Percentiles rank a stretch among this genome's conserved stretches.
phyloP scores from a whole-genome alignment of 140 eudicot species.

The Bidens hawaiensis region DNA sequence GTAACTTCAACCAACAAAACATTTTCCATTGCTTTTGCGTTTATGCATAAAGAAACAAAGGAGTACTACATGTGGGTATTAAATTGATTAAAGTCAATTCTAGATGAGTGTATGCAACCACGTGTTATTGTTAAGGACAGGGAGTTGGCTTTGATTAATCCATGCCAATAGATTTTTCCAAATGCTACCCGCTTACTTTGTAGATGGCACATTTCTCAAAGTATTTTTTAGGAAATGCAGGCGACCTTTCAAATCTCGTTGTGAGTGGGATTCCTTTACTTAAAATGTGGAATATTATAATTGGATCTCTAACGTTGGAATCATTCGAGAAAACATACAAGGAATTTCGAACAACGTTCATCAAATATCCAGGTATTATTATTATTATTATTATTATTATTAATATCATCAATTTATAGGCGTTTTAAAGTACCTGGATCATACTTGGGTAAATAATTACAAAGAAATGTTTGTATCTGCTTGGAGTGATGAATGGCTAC shows the following conservation, averaged over 20 bases:
- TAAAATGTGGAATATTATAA: background rate
- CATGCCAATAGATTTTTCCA: background rate
- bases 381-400: too few relatives aligned
- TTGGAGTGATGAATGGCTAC: background rate
- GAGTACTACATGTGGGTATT: background rate
- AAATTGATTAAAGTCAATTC: background rate
- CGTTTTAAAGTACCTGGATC: too few relatives aligned
- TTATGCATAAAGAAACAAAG: background rate
- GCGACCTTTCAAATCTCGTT: background rate
- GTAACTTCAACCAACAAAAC: background rate
- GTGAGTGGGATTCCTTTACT: background rate
- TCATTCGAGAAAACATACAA: background rate
- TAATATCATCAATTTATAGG: too few relatives aligned
- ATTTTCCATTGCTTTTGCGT: background rate
- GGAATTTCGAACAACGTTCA: too few relatives aligned
- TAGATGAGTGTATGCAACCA: too few relatives aligned
- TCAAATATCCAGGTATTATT: too few relatives aligned
- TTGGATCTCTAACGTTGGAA: background rate
- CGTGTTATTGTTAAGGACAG: too few relatives aligned
- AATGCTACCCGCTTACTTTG: constrained; percentile 7
- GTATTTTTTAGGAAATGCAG: too few relatives aligned
- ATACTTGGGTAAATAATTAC: background rate
- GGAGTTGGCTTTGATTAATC: background rate
- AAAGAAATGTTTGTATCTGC: background rate
- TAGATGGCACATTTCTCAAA: background rate